Base-by-base conservation (phyloP, 1,284 basidiomycete genomes). In the Fomitiporia mediterranea region DNA sequence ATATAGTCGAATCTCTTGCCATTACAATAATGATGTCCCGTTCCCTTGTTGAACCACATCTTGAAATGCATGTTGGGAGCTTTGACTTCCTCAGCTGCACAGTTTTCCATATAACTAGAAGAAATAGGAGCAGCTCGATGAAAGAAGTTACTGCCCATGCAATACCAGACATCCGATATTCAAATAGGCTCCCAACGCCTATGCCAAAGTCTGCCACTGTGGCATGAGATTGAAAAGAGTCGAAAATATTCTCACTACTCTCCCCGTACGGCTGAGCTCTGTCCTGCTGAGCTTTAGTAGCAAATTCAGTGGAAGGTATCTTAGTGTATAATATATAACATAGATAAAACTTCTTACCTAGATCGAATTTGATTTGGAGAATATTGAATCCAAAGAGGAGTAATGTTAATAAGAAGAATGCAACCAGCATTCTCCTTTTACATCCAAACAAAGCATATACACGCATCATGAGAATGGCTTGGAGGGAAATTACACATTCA, bases 401-500 rank as follows among this genome's bases (percentile, higher is more conserved):
- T 9, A 55, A 17, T n/a, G 30, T 28, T n/a, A 49, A 28, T 13
- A 40, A 28, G 19, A 55, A 40, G 8, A 55, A 43, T 9, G 50
- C 13, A 25, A 23, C 35, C 19, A 51, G 46, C 2, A 55, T 15
- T 27, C 32, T 39, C 30, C 50, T 55, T 13, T 39, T 49, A 23
- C 46, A 50, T 27, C 54, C n/a, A 39, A 50, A 55, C 17, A 55
- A n/a, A 7, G 54, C 54, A 39, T 55, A 55, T 3, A 50, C 54
- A 2, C 46, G 52, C 52, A 54, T 54, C 21, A 37, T 27, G 3
- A 54, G 42, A n/a, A 54, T 54, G 3, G 35, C 52, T 54, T 4
- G 5, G 17, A 3, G 25, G n/a, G 11, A 11, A n/a, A 17, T 19
- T 4, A 11, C 21, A 5, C 28, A n/a, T n/a, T n/a, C 23, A 25